phyloP scores from a whole-genome alignment of 2,329 filamentous ascomycete species.

The Metarhizium guizhouense region DNA sequence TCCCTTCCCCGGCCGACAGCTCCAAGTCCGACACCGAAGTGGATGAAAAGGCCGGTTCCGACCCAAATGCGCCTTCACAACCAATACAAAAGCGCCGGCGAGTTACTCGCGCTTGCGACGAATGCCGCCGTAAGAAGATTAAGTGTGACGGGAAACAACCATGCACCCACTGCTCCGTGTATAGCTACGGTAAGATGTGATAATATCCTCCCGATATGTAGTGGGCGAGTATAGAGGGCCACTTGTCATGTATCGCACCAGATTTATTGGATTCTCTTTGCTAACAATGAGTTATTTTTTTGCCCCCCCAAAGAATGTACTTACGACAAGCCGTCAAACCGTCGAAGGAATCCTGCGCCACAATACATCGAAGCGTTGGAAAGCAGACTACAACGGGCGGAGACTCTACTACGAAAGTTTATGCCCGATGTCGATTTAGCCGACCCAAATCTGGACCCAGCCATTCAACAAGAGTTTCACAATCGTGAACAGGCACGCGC shows the following conservation, averaged over 20 bases:
- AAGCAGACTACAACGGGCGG: constrained; percentile 71
- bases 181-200: constrained; percentile 75
- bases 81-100: constrained; percentile 69
- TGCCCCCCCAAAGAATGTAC: constrained; percentile 63
- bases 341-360: constrained; percentile 79
- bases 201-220: not conserved
- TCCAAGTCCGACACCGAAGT: constrained; percentile 32
- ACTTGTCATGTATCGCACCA: not conserved
- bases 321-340: constrained; percentile 90
- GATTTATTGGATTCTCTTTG: not conserved
- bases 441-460: constrained; percentile 73
- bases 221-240: not conserved
- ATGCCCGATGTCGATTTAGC: constrained; percentile 78
- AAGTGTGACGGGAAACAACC: constrained; percentile 83
- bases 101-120: constrained; percentile 73
- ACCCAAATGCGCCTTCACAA: constrained; percentile 29
- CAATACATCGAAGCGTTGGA: constrained; percentile 91
- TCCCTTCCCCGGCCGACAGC: constrained; percentile 33
- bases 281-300: not conserved
- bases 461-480: constrained; percentile 60
- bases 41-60: constrained; percentile 24
- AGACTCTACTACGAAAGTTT: constrained; percentile 68
- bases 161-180: constrained; percentile 93
- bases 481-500: constrained; percentile 44
- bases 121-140: constrained; percentile 79